A percentile compares a stretch with the other conserved stretches of the same genome.
These are phyloP conservation scores for Fusarium floridanum DNA, from an alignment of 2,329 filamentous ascomycete genomes.

Conservation along the genomic window DNA sequence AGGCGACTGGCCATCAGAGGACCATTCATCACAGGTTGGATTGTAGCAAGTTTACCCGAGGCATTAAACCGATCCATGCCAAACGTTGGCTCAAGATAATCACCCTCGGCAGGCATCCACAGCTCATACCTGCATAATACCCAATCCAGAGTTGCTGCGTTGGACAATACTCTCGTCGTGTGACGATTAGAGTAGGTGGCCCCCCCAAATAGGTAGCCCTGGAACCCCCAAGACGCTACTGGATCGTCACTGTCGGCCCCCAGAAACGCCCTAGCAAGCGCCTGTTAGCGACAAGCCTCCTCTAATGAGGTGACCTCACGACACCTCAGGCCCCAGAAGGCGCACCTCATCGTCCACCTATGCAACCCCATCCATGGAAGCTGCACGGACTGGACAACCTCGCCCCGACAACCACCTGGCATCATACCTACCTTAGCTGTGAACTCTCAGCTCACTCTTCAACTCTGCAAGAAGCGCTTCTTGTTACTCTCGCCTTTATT, in stretches of 20 bases:
- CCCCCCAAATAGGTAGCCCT: background rate
- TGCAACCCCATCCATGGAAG: slow-evolving; percentile 10
- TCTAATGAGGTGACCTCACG: slow-evolving; percentile 14
- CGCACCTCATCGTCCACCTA: background rate
- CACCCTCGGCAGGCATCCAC: background rate
- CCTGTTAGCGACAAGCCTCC: background rate
- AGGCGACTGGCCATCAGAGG: background rate
- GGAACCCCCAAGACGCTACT: background rate
- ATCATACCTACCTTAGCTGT: slow-evolving; percentile 11
- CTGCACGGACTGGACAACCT: slow-evolving; percentile 19
- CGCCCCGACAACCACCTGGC: slow-evolving; percentile 10
- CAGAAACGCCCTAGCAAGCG: background rate
- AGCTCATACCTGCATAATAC: background rate
- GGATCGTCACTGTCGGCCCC: background rate
- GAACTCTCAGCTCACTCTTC: slow-evolving; percentile 1
- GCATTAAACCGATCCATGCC: background rate
- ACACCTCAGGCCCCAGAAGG: slow-evolving; percentile 8
- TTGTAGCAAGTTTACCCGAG: background rate
- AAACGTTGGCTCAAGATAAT: background rate
- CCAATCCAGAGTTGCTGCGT: background rate
- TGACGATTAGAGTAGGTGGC: background rate
- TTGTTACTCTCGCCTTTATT: background rate
- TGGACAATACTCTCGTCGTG: background rate
- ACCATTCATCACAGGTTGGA: background rate
- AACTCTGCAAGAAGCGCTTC: background rate